Base-by-base conservation (phyloP, 2,329 filamentous ascomycete genomes). In the Fusarium phyllophilum region DNA sequence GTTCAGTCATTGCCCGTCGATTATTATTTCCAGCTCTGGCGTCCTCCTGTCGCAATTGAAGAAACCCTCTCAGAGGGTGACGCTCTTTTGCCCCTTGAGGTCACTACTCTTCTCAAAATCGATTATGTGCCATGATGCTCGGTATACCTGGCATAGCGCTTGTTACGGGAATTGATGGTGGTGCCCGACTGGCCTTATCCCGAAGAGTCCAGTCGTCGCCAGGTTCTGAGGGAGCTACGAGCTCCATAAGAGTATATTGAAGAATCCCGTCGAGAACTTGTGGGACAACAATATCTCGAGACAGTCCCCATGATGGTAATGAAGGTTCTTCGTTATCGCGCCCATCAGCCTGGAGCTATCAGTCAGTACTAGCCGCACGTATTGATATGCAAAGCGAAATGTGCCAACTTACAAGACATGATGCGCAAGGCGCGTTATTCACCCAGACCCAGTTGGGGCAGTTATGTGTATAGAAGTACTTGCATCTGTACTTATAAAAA, bases 381-480 rank as follows among this genome's bases (percentile, higher is more conserved):
- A 49, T 41, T 22, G 18, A 44, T 34, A 41, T 49, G 31, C 26
- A 45, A 49, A 34, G 29, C 62, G 33, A 49, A 45, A 33, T 13
- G 39, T 26, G 26, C 31, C 42, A 41, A 81, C 86, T 81, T 81
- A 88, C 87, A 70, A 86, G 81, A 77, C 87, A 89, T 70, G 80
- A 81, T 60, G 86, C 81, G 78, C 87, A 89, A 17, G 86, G 81
- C 41, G 84, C 82, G 61, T 86, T 84, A 61, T 87, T 86, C 24
- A 88, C 83, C 80, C 86, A 88, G 17, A 89, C 87, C 87, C 87
- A 89, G 73, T 89, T 86, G 10, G 81, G 83, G 73, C 87, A 88
- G 71, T 88, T 85, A 76, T 87, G 82, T 36, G 85, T 84, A 65
- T 84, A 84, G 74, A 86, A 88, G 81, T 88, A 86, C 79, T 87